Conservation (phyloP, 768 basidiomycete genomes). For the Podaxis carcinomalis region DNA sequence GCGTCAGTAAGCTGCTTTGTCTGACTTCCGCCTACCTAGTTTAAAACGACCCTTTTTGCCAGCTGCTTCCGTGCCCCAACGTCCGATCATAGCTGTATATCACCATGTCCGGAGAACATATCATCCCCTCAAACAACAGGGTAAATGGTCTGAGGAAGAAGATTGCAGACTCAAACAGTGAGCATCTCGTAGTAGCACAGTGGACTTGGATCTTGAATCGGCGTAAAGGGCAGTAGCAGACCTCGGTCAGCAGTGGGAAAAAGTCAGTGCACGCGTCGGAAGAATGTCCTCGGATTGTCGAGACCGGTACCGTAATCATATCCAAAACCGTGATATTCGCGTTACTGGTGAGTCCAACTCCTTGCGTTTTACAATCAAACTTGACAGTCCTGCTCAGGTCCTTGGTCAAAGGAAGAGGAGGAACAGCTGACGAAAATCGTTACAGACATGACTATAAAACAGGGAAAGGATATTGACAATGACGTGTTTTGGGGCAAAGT, state of each 20-base stretch:
- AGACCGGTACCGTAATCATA: constrained; percentile 82
- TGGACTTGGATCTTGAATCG: not conserved
- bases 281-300: constrained; percentile 79
- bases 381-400: constrained; percentile 31
- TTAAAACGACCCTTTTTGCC: constrained; percentile 9
- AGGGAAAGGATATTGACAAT: constrained; percentile 69
- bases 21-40: not conserved
- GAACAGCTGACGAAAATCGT: constrained; percentile 71
- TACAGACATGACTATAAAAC: constrained; percentile 64
- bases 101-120: constrained; percentile 69
- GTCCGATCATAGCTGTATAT: constrained; percentile 81
- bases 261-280: constrained; percentile 64
- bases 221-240: constrained; percentile 57
- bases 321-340: constrained; percentile 64
- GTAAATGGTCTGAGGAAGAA: constrained; percentile 65
- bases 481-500: constrained; percentile 85
- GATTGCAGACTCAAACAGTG: constrained; percentile 63
- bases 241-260: constrained; percentile 79
- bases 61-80: constrained; percentile 70
- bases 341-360: constrained; percentile 40
- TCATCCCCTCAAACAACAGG: constrained; percentile 68
- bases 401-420: constrained; percentile 81
- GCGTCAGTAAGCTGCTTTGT: constrained; percentile 55
- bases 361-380: not conserved
- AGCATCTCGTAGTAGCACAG: constrained; percentile 18